Evolutionary conservation across 306 rosid genomes (phyloP).

Genomic region (Medicago truncatula): MtrunA17r5.0-ANR NC_053042.1:10821501-10822000

Average conservation of each 20-base stretch:
- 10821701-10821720: constrained; percentile 65
- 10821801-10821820: not conserved
- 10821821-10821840: not conserved
- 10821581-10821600: not conserved
- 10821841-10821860: constrained; percentile 10
- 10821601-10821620: not conserved
- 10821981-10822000: not conserved
- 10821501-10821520: constrained; percentile 6
- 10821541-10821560: constrained; percentile 10
- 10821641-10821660: constrained; percentile 19
- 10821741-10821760: constrained; percentile 42
- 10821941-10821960: not conserved
- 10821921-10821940: constrained; percentile 1
- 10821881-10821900: not conserved
- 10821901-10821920: constrained; percentile 17
- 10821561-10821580: constrained; percentile 29
- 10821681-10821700: constrained; percentile 86
- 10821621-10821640: constrained; percentile 13
- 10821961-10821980: not conserved
- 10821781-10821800: not conserved
- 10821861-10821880: not conserved
- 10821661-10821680: constrained; percentile 32
- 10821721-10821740: constrained; percentile 62
- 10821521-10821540: constrained; percentile 25
- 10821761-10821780: not conserved